These are phyloP conservation scores for Xanthoconium stramineum DNA, from an alignment of 768 basidiomycete species.

Conservation along the genomic window DNA sequence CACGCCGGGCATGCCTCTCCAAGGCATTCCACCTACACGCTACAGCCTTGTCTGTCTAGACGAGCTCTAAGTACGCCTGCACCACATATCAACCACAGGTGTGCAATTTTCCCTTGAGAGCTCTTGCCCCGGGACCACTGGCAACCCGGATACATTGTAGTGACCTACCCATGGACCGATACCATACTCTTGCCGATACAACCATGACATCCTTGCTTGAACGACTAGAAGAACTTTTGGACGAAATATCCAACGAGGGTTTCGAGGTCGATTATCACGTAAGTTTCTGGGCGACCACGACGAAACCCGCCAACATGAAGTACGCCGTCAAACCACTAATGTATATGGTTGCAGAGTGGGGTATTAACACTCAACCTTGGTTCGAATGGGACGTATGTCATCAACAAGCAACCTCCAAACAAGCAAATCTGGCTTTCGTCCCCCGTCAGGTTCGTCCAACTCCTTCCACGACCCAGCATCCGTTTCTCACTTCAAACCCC, in stretches of 20 bases:
- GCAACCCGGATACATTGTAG: conserved; percentile 25
- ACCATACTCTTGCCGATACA: conserved; percentile 68
- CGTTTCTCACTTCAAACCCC: conserved; percentile 1
- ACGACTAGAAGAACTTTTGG: conserved; percentile 69
- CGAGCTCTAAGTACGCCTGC: conserved; percentile 47
- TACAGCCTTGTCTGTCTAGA: conserved; percentile 11
- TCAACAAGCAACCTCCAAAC: conserved; percentile 97
- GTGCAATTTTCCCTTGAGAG: conserved; percentile 1
- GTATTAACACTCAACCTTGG: conserved; percentile 82
- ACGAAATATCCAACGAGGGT: conserved; percentile 47
- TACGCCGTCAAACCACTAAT: conserved; percentile 5
- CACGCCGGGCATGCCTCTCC: background rate
- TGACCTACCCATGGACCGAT: conserved; percentile 57
- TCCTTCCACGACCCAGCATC: background rate
- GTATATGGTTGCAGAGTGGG: conserved; percentile 59
- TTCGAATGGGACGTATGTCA: conserved; percentile 81
- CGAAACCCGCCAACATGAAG: background rate
- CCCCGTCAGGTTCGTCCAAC: conserved; percentile 63
- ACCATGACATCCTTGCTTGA: conserved; percentile 79
- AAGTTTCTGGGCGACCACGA: conserved; percentile 25
- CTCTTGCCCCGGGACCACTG: background rate
- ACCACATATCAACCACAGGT: conserved; percentile 59
- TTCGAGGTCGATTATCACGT: conserved; percentile 92
- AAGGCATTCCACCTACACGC: background rate
- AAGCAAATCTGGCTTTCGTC: conserved; percentile 97